phyloP scores from a whole-genome alignment of 805 yeast genomes.

The Barnettozyma sucrosica region DNA sequence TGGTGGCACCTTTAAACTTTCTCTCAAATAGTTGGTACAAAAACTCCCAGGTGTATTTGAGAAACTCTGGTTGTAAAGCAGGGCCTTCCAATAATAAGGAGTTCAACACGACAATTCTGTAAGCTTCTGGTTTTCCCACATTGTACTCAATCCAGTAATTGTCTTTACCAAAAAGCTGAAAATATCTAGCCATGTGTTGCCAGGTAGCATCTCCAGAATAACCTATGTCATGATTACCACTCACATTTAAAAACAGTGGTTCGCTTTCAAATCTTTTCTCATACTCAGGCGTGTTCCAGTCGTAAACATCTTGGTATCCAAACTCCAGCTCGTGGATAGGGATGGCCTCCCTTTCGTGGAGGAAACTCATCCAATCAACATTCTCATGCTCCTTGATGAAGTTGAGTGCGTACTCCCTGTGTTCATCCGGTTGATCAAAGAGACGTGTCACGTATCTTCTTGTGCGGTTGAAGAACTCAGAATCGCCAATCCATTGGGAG shows the following conservation, averaged over 20 bases:
- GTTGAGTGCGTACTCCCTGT: constrained; percentile 44
- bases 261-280: constrained; percentile 33
- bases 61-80: constrained; percentile 66
- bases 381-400: constrained; percentile 43
- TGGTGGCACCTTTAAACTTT: constrained; percentile 69
- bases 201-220: constrained; percentile 91
- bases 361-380: constrained; percentile 47
- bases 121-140: constrained; percentile 58
- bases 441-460: constrained; percentile 65
- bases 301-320: constrained; percentile 56
- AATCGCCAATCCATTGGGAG: constrained; percentile 90
- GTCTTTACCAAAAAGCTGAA: constrained; percentile 71
- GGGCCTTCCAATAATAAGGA: constrained; percentile 88
- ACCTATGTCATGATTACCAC: constrained; percentile 96
- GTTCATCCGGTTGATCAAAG: constrained; percentile 51
- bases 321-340: constrained; percentile 34
- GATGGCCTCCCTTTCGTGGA: constrained; percentile 28
- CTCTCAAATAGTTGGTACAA: constrained; percentile 49
- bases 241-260: constrained; percentile 72
- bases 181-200: constrained; percentile 82
- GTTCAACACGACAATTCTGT: constrained; percentile 86
- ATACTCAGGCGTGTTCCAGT: constrained; percentile 48
- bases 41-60: constrained; percentile 67
- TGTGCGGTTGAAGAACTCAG: constrained; percentile 79
- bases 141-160: constrained; percentile 76